Evolutionary conservation across 495 filamentous ascomycete genomes (phyloP), one percentile per base, ranked within the genome.

Genomic region (Cercophora sp.): DNA sequence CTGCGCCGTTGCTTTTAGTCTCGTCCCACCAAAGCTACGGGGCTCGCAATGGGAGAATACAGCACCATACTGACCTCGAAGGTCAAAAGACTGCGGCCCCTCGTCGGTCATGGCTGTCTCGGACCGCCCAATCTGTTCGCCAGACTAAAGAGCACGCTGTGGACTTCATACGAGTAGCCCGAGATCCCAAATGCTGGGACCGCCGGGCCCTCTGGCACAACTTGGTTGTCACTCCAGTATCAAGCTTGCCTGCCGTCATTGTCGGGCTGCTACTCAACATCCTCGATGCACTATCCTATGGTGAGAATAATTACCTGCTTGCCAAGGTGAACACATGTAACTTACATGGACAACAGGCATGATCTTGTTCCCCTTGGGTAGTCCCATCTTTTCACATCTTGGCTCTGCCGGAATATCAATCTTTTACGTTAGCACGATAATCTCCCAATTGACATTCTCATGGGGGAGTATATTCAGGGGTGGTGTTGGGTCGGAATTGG

Each of bases 401-500:
- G 93, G 91, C 3, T 81, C 91, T 3, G 92, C 96, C 45, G 93
- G 93, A 11, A 95, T 98, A 51, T 96, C 94, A 0, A 97, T 98
- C 75, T 98, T 96, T 71, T 98, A 96, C 63, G 87, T 98, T 55
- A 96, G 91, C 73, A 94, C 89, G 51, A 96, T 98, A 54, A 79
- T 98, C 20, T 85, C 94, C 1, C 93, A 98, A 62, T 67, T 98
- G 39, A 86, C 89, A n/a, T 97, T 91, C 67, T 96, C 92, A 1
- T 79, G 83, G 4, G 88, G 89, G 5, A 96, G 90, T 62, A 82
- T 88, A 20, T 98, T 98, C 72, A 85, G 83, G 59, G 92, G 93
- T 10, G 93, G 87, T 5, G 83, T 97, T 59, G 93, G 93, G 19
- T 96, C 91, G n/a, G 93, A 97, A 64, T 86, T 97, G 85, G 86